Evolutionary conservation across 2,329 filamentous ascomycete species (phyloP), one percentile per base, ranked within the genome.

Genomic region (Trichoderma sp.): DNA sequence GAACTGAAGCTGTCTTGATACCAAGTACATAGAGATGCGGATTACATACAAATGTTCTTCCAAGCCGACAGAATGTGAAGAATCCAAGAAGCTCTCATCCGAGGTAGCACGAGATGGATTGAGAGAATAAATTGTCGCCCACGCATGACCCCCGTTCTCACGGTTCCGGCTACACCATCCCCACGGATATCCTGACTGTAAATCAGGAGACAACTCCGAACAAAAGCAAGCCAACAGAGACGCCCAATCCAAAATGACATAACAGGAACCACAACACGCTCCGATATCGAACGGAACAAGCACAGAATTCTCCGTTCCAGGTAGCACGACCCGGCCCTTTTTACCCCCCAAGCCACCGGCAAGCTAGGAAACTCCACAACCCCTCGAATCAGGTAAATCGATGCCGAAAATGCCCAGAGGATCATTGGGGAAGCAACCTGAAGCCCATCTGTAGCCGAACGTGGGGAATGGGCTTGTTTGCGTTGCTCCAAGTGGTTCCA

Each of bases 251-350:
- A 14, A 7, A 45, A 44, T 62, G 47, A 62, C 58, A 52, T 34
- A 30, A 61, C 34, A 34, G 3, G 21, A 52, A 19, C 34, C 45
- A 30, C 39, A 62, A n/a, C 15, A 34, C 26, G 62, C 62, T 64
- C 62, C 62, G 62, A 64, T 58, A 64, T 64, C 62, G 62, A 64
- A 44, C 44, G 21, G 10, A 52, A 44, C 43, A 24, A 51, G 54
- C 54, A 59, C 41, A 34, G 24, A 51, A 64, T 44, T 39, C 41
- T 63, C 60, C 60, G 47, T 52, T 21, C 24, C 24, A 4, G 30
- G 47, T 45, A 52, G 17, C 58, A 34, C 19, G 58, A 52, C 51
- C 47, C 58, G 48, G 47, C 14, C 51, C 39, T 34, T 21, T 15
- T 15, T 15, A 7, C 30, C 30, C 34, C 48, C 48, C 58, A 62